Evolutionary conservation across 495 filamentous ascomycete species (phyloP), one percentile per base, ranked within the genome.

Genomic region (Aspergillus bridgeri): DNA sequence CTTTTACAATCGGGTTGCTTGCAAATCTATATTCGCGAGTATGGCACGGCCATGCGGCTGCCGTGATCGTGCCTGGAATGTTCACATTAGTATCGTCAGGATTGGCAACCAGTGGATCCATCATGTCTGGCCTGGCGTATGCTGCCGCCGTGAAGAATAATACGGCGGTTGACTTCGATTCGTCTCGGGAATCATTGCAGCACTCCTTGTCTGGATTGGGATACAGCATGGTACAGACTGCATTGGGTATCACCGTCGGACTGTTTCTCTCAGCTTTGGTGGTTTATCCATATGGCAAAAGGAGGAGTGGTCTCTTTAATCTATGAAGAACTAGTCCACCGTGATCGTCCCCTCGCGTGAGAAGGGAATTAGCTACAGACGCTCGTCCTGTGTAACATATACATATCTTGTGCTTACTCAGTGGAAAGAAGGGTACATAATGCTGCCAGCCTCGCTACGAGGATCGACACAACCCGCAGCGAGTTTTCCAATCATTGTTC

Each of bases 61-160:
- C 89, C 0, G 87, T 89, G 18, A 87, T 96, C 69, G 76, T 97
- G 3, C 92, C 92, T 0, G 92, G 88, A n/a, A 96, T 97, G 61
- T 95, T 96, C 66, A 91, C 96, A 3, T 87, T 92, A 51, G 92
- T 97, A 3, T 92, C 92, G 2, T 90, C 86, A 5, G 92, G 91
- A 6, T 75, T 97, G 20, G 89, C 92, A 3, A 89, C 89, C 3
- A 81, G 80, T 22, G 92, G 92, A 3, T 89, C 85, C 9, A 77
- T 96, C 54, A 76, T 97, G n/a, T 83, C 81, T 23, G 92, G 92
- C 6, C 68, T 97, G 24, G 79, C 82, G 53, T 86, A 82, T 48
- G 89, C 90, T 3, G 83, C 96, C 63, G 79, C 87, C 58, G 83
- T 96, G 42, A 83, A 78, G 11, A 79, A 78, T 52, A 78, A 75